A percentile compares a stretch with the other conserved stretches of the same genome.
Evolutionary conservation across 2,329 filamentous ascomycete species (phyloP).

Genomic region (Claviceps sorghi): DNA sequence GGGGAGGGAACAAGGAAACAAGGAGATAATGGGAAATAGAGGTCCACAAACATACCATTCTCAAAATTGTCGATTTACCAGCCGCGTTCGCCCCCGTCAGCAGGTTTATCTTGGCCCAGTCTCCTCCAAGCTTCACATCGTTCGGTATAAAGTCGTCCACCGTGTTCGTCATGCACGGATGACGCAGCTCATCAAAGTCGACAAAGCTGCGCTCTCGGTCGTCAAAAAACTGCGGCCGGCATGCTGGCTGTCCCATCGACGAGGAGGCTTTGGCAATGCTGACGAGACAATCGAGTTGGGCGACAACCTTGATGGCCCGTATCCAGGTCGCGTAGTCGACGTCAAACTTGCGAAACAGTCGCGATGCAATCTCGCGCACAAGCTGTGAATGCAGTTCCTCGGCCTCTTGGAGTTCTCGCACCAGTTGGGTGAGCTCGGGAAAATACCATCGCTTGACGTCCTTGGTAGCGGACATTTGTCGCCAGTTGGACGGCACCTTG

Average conservation of each 20-base stretch:
- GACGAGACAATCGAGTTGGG: constrained; percentile 89
- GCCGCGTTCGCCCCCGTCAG: constrained; percentile 94
- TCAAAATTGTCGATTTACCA: constrained; percentile 87
- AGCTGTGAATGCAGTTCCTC: constrained; percentile 90
- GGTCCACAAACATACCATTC: constrained; percentile 53
- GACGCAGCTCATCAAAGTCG: constrained; percentile 84
- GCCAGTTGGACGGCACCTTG: constrained; percentile 80
- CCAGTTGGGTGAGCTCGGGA: constrained; percentile 62
- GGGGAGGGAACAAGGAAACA: neutral
- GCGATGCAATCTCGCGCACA: constrained; percentile 66
- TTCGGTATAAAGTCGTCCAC: constrained; percentile 96
- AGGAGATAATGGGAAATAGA: neutral
- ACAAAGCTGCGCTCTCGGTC: constrained; percentile 72
- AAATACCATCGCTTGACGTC: constrained; percentile 92
- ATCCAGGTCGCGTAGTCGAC: constrained; percentile 76
- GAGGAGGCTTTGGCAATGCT: constrained; percentile 81
- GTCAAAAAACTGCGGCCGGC: constrained; percentile 66
- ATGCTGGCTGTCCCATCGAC: constrained; percentile 72
- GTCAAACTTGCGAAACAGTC: constrained; percentile 82
- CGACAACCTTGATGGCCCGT: constrained; percentile 73
- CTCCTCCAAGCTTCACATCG: constrained; percentile 73
- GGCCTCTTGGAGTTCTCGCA: constrained; percentile 80
- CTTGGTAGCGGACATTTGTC: constrained; percentile 89
- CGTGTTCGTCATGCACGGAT: constrained; percentile 84
- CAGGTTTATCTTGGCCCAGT: constrained; percentile 68